These are phyloP conservation scores for Rhodosporidiobolus sp. DNA, from an alignment of 768 basidiomycete species.

Conservation along the genomic window DNA sequence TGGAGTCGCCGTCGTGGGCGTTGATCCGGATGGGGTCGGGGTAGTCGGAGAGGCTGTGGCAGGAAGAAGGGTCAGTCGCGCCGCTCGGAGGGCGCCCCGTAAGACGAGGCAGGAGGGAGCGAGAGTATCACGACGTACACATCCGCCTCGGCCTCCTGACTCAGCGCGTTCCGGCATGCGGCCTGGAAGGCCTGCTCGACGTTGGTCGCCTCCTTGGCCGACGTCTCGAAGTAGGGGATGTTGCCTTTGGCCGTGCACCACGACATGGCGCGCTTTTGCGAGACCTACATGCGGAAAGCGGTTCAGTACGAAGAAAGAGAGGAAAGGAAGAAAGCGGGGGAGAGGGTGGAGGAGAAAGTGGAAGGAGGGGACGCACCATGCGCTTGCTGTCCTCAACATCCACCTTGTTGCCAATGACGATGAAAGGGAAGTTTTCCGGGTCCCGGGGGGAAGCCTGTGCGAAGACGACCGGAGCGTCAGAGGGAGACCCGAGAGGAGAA, in stretches of 20 bases:
- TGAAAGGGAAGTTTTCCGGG: conserved; percentile 99
- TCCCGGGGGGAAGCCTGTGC: conserved; percentile 91
- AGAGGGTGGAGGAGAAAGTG: background rate
- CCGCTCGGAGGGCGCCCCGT: background rate
- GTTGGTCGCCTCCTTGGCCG: conserved; percentile 99
- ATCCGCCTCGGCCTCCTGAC: conserved; percentile 94
- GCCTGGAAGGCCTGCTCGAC: conserved; percentile 99
- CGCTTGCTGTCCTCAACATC: conserved; percentile 98
- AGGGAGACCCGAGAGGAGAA: background rate
- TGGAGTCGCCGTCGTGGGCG: conserved; percentile 85
- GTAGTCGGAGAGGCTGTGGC: conserved; percentile 88
- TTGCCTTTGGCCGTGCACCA: conserved; percentile 99
- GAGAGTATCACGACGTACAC: conserved; percentile 55
- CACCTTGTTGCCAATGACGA: conserved; percentile 99
- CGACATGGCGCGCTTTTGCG: conserved; percentile 99
- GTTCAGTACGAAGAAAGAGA: background rate
- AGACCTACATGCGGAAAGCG: conserved; percentile 61
- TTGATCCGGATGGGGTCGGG: conserved; percentile 98
- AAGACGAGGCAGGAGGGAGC: background rate
- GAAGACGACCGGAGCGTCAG: background rate
- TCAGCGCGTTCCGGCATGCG: conserved; percentile 97
- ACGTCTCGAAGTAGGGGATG: conserved; percentile 99
- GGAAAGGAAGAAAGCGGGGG: background rate
- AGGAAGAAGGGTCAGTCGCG: background rate
- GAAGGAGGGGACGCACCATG: conserved; percentile 60